These are phyloP conservation scores for Physcomitrellopsis africana DNA, from an alignment of 225 moss, liverwort and hornwort genomes.

Conservation along the genomic window DNA sequence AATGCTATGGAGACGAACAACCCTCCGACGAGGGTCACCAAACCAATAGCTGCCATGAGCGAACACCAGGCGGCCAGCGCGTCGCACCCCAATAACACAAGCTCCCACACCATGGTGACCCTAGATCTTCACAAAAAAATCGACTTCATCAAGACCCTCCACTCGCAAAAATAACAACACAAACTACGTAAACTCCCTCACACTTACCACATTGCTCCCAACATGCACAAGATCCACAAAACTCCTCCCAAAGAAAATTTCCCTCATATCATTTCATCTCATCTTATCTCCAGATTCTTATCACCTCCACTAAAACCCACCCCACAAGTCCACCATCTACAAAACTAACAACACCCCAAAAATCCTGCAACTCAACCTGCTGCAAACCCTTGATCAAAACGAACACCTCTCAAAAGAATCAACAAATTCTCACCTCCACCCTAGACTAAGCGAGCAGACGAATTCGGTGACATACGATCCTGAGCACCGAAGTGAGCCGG, in stretches of 20 bases:
- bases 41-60: conserved; percentile 32
- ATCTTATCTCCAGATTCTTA: too few relatives aligned
- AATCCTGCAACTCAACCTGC: too few relatives aligned
- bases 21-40: conserved; percentile 37
- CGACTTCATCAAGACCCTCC: neutral
- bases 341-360: too few relatives aligned
- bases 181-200: too few relatives aligned
- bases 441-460: neutral
- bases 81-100: conserved; percentile 42
- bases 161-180: too few relatives aligned
- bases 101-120: conserved; percentile 35
- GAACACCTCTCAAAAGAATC: neutral
- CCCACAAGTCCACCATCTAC: too few relatives aligned
- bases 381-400: neutral
- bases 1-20: conserved; percentile 53
- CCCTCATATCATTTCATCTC: too few relatives aligned
- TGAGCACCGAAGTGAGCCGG: too few relatives aligned
- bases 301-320: too few relatives aligned
- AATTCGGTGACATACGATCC: neutral
- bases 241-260: too few relatives aligned
- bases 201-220: too few relatives aligned
- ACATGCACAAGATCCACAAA: too few relatives aligned
- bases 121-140: conserved; percentile 2
- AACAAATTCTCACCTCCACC: neutral
- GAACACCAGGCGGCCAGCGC: conserved; percentile 47